Base-by-base conservation (phyloP, 345 rosid genomes). In the Hevea brasiliensis region DNA sequence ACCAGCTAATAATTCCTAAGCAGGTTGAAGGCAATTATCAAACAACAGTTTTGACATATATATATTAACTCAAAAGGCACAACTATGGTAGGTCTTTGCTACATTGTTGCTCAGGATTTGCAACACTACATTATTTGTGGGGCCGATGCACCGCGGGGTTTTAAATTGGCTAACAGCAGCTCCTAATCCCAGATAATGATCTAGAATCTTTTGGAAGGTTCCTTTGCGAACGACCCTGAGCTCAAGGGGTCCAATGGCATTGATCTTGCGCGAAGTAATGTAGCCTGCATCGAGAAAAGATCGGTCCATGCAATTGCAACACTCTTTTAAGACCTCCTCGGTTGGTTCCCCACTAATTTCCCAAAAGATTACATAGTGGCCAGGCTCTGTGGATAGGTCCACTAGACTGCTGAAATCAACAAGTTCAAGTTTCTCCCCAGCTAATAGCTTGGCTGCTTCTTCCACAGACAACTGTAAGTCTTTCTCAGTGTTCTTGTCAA, bases 401-500 rank as follows among this genome's bases (percentile, higher is more conserved):
- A 74, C 89, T 20, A 81, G 83, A 78, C 99, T 93, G 10, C 96
- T 87, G 87, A 89, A 96, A 74, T 96, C 99, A 11, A 93, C 78
- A 1, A 96, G 81, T 65, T 96, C 98, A 0, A 86, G 83, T 64
- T 91, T 93, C 67, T 89, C 92, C 65, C 77, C 92, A 0, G 93
- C 83, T 54, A 89, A 74, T 45, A 84, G 74, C 79, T 84, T 86
- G 20, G 82, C 84, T 3, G 98, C 98, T n/a, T 80, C 82, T 58
- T 91, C 91, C 0, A 91, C 96, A 0, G 97, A 81, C 0, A 93
- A 67, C 84, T 96, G 97, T 45, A 96, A 72, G 79, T 93, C 99
- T 51, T 86, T 76, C 67, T 96, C 98, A 0, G 97, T 91, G 93
- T 89, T 93, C 85, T 93, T 96, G 86, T 96, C 99, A 7, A 90